Evolutionary conservation across 805 yeast genomes (phyloP).

Genomic region (Cyberlindnera sargentensis): DNA sequence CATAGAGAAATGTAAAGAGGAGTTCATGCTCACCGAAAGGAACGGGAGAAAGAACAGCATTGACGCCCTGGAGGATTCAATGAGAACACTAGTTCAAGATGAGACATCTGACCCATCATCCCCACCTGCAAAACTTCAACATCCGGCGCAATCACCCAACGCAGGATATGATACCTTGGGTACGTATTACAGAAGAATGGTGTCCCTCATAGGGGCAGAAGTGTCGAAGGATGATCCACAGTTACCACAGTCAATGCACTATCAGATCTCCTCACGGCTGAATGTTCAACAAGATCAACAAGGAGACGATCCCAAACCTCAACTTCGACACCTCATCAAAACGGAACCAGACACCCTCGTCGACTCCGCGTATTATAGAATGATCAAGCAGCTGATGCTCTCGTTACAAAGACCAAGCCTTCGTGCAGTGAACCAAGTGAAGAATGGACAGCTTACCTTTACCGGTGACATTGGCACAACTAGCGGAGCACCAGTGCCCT

Average conservation of each 20-base stretch:
- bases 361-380: background rate
- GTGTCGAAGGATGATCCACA: constrained; percentile 7
- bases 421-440: too few relatives aligned
- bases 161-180: constrained; percentile 37
- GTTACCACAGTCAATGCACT: background rate
- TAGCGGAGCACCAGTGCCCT: too few relatives aligned
- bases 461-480: too few relatives aligned
- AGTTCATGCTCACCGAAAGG: constrained; percentile 9
- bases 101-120: background rate
- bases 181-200: constrained; percentile 42
- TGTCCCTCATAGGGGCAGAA: constrained; percentile 39
- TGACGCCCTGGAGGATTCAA: constrained; percentile 9
- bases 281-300: background rate
- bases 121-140: background rate
- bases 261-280: background rate
- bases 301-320: background rate
- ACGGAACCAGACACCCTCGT: background rate
- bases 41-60: constrained; percentile 16
- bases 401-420: too few relatives aligned
- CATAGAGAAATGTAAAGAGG: constrained; percentile 32
- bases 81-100: background rate
- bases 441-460: too few relatives aligned
- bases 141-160: constrained; percentile 14
- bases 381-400: too few relatives aligned
- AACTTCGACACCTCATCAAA: background rate